Evolutionary conservation across 2,329 filamentous ascomycete species (phyloP), one percentile per base, ranked within the genome.

Genomic region (Penicillium thymicola): DNA sequence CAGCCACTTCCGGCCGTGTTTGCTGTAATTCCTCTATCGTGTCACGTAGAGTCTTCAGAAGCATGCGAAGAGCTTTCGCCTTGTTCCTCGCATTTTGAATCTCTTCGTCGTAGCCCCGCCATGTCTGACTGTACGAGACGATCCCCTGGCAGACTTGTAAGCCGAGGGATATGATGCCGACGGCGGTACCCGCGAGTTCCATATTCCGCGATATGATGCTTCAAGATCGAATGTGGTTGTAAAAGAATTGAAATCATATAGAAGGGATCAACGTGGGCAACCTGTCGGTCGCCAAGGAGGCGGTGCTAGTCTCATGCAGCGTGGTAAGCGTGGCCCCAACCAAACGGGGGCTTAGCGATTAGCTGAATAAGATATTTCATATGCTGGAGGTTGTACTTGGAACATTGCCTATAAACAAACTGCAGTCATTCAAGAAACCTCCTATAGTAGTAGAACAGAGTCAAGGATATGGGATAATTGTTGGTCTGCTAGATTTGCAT

Each of bases 81-180:
- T 54, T 59, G 48, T n/a, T 38, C 10, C 30, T 50, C n/a, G 56
- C 34, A 0, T 27, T 53, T 42, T 56, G 38, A 38, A 62, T 43
- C 14, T 62, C 54, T 13, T 58, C 49, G 23, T 60, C 41, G 14
- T 44, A 45, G 18, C 40, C 55, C 7, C 41, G 40, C 7, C 51
- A 51, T 30, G 58, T 32, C 16, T 38, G 34, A n/a, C 50, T 46
- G 41, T 62, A 62, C 0, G 51, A 38, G 16, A 55, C 45, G 23
- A 59, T 44, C 13, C 45, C 28, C 36, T 52, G 38, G 48, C 59
- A 60, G 30, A 58, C 54, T 27, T 47, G 40, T n/a, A 62, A 32
- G 4, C 59, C 59, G 7, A 62, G 28, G 5, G 58, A 62, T 21
- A 60, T 55, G 18, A 61, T 43, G 13, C 58, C 55, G 28, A 59